Conservation (phyloP, 2,329 filamentous ascomycete genomes). For the Thielaviopsis populi region DNA sequence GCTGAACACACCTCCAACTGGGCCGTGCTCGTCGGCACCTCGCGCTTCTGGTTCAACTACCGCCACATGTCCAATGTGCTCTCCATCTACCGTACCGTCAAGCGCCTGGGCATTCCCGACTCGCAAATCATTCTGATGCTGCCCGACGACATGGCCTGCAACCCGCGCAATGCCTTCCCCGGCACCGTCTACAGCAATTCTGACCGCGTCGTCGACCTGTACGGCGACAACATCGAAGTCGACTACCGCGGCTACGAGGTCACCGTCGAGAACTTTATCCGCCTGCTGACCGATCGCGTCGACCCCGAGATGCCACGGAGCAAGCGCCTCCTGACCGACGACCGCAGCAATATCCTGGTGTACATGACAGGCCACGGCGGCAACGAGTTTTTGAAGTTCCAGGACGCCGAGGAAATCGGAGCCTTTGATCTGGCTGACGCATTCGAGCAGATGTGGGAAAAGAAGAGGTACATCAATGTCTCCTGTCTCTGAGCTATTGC, state of each 20-base stretch:
- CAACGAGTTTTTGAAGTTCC: conserved; percentile 96
- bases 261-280: conserved; percentile 97
- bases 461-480: conserved; percentile 55
- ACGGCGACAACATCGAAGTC: conserved; percentile 97
- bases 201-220: conserved; percentile 85
- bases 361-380: conserved; percentile 99
- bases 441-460: conserved; percentile 99
- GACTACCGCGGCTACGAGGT: conserved; percentile 98
- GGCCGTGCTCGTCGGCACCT: conserved; percentile 97
- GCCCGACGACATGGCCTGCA: conserved; percentile 99
- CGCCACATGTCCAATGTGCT: conserved; percentile 95
- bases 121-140: conserved; percentile 99
- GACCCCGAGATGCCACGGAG: conserved; percentile 88
- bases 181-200: conserved; percentile 98
- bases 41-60: conserved; percentile 99
- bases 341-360: conserved; percentile 89
- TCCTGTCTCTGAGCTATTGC: background rate
- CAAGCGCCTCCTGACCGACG: conserved; percentile 86
- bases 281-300: conserved; percentile 83
- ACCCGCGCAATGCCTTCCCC: conserved; percentile 93
- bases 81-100: conserved; percentile 93
- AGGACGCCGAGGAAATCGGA: conserved; percentile 94
- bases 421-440: conserved; percentile 92
- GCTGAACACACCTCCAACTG: conserved; percentile 94
- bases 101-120: conserved; percentile 92